These are phyloP conservation scores for Shiraia sp. DNA, from an alignment of 2,329 filamentous ascomycete genomes.

Conservation along the genomic window DNA sequence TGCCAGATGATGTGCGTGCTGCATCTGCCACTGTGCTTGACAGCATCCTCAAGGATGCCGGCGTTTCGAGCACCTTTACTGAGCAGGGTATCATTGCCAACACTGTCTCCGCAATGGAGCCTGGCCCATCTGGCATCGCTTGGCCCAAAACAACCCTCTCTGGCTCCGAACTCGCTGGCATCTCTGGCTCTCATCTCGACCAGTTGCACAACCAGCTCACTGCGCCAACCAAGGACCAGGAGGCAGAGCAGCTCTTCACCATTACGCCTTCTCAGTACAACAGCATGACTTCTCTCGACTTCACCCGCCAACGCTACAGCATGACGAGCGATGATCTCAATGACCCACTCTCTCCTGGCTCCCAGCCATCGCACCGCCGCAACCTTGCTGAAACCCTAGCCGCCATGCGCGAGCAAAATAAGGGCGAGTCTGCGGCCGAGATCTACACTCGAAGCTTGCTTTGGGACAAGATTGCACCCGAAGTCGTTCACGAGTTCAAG, in stretches of 20 bases:
- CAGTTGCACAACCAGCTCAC: constrained; percentile 52
- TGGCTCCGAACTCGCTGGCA: constrained; percentile 41
- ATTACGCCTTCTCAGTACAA: constrained; percentile 88
- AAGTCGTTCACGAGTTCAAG: constrained; percentile 90
- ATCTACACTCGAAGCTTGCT: constrained; percentile 91
- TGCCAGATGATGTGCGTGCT: constrained; percentile 79
- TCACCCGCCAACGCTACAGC: constrained; percentile 57
- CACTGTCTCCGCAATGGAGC: constrained; percentile 45
- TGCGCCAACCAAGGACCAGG: constrained; percentile 76
- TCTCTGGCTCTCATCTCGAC: constrained; percentile 43
- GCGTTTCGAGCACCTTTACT: constrained; percentile 53
- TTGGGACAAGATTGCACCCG: constrained; percentile 90
- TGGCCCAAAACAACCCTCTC: constrained; percentile 45
- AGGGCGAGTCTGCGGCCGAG: constrained; percentile 74
- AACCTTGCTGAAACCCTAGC: constrained; percentile 81
- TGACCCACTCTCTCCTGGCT: constrained; percentile 43
- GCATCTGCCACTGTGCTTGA: constrained; percentile 78
- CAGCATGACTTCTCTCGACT: constrained; percentile 75
- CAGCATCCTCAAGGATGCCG: constrained; percentile 80
- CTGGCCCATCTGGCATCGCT: constrained; percentile 41
- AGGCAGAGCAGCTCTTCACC: constrained; percentile 84
- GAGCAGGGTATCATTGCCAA: constrained; percentile 58
- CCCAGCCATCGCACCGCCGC: constrained; percentile 62
- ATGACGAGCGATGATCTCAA: constrained; percentile 53
- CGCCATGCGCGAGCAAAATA: constrained; percentile 72